Percentiles rank a stretch among this genome's conserved stretches.
phyloP scores from a whole-genome alignment of 1,284 basidiomycete species.

The Ustanciosporium gigantosporum region DNA sequence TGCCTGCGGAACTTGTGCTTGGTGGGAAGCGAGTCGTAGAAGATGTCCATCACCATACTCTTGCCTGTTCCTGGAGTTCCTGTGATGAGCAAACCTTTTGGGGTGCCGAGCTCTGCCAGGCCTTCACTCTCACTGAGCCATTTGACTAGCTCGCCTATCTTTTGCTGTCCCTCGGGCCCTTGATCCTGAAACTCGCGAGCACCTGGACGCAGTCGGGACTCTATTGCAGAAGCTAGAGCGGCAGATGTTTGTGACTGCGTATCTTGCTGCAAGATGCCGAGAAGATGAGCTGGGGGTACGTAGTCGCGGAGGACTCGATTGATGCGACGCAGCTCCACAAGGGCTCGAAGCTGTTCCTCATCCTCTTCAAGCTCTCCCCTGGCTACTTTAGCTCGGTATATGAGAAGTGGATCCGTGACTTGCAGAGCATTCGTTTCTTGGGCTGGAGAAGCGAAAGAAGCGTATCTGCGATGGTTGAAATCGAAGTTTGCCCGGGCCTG shows the following conservation, averaged over 20 bases:
- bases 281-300: slow-evolving; percentile 63
- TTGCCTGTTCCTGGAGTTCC: slow-evolving; percentile 67
- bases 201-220: slow-evolving; percentile 8
- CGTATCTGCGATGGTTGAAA: too few species aligned
- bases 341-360: slow-evolving; percentile 70
- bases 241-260: slow-evolving; percentile 12
- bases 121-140: slow-evolving; percentile 69
- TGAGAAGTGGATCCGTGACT: slow-evolving; percentile 46
- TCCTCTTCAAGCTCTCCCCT: slow-evolving; percentile 68
- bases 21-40: slow-evolving; percentile 69
- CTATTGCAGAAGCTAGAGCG: slow-evolving; percentile 17
- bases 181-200: slow-evolving; percentile 7
- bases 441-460: background rate
- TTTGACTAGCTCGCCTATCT: slow-evolving; percentile 64
- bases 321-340: slow-evolving; percentile 68
- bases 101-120: slow-evolving; percentile 67
- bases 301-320: slow-evolving; percentile 66
- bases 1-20: slow-evolving; percentile 70
- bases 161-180: slow-evolving; percentile 2
- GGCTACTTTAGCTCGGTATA: slow-evolving; percentile 62
- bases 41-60: slow-evolving; percentile 71
- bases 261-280: slow-evolving; percentile 44
- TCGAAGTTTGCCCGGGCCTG: too few species aligned
- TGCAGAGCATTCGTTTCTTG: slow-evolving; percentile 27
- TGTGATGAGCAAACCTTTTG: slow-evolving; percentile 66